phyloP scores from a whole-genome alignment of 2,329 filamentous ascomycete genomes.

The Epichloe coenophiala region DNA sequence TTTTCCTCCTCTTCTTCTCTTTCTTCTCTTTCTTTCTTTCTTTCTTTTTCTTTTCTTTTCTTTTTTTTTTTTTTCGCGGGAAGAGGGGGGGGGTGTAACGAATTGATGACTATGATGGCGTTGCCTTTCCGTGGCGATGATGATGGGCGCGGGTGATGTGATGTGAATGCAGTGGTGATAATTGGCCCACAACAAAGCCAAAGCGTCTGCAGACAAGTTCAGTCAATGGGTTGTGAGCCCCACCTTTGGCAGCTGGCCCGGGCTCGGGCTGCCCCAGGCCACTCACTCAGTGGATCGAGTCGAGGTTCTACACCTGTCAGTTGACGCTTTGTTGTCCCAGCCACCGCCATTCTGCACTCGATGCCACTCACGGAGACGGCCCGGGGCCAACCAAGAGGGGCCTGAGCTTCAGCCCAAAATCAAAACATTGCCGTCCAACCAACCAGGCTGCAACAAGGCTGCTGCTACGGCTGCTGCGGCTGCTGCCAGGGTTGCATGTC shows the following conservation, averaged over 20 bases:
- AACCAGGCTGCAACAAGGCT: background rate
- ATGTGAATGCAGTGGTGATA: background rate
- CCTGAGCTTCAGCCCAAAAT: constrained; percentile 7
- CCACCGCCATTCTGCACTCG: constrained; percentile 1
- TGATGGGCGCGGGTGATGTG: background rate
- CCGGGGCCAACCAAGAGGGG: background rate
- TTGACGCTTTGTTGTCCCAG: background rate
- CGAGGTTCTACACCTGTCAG: no score
- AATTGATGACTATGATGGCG: no score
- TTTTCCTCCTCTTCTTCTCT: background rate
- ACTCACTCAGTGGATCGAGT: no score
- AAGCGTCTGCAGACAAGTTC: no score
- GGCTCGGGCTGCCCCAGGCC: background rate
- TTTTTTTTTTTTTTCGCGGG: no score
- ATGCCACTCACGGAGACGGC: background rate
- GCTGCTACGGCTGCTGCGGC: background rate
- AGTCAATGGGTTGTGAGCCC: background rate
- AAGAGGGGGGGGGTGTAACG: no score
- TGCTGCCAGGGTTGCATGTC: background rate
- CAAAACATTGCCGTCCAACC: constrained; percentile 5
- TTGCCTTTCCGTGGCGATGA: no score
- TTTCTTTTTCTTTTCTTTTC: no score
- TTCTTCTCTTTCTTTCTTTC: no score
- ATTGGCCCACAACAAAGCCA: no score
- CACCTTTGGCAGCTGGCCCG: background rate